phyloP scores from a whole-genome alignment of 2,329 filamentous ascomycete species.

The Atkinsonella hypoxylon region DNA sequence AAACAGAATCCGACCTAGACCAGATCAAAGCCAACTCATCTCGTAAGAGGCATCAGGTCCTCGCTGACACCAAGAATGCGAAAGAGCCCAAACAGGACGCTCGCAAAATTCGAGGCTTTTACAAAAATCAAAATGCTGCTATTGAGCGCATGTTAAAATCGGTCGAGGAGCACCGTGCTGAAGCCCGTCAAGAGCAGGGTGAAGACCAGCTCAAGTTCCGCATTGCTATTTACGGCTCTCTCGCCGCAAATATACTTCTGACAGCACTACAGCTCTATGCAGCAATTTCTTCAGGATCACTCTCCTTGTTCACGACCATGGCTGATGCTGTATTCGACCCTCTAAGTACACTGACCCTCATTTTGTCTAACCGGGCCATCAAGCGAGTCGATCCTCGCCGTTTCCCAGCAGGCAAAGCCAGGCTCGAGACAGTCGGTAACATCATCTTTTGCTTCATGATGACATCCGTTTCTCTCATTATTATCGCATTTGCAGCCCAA shows the following conservation, averaged over 20 bases:
- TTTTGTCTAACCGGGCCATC: constrained; percentile 79
- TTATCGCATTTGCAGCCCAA: constrained; percentile 76
- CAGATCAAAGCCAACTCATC: constrained; percentile 71
- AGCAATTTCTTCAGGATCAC: constrained; percentile 73
- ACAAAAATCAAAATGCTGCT: constrained; percentile 82
- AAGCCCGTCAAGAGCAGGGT: constrained; percentile 66
- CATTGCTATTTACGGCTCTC: constrained; percentile 54
- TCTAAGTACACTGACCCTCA: constrained; percentile 74
- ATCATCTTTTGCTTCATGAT: constrained; percentile 96
- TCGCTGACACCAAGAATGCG: constrained; percentile 2
- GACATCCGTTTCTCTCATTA: constrained; percentile 80
- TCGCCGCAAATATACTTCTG: constrained; percentile 70
- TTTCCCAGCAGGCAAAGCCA: constrained; percentile 85
- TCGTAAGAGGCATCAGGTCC: constrained; percentile 50
- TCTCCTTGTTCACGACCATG: constrained; percentile 96
- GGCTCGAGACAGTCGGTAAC: constrained; percentile 91
- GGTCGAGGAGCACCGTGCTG: constrained; percentile 78
- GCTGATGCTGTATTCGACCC: constrained; percentile 93
- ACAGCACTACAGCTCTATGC: constrained; percentile 79
- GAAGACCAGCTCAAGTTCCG: constrained; percentile 70
- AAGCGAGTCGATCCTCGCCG: constrained; percentile 72
- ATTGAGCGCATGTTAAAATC: constrained; percentile 87
- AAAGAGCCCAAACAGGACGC: constrained; percentile 21
- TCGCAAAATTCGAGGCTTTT: constrained; percentile 64
- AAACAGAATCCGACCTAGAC: constrained; percentile 63